Conservation (phyloP, 345 rosid genomes). For the Ailanthus altissimus region DNA sequence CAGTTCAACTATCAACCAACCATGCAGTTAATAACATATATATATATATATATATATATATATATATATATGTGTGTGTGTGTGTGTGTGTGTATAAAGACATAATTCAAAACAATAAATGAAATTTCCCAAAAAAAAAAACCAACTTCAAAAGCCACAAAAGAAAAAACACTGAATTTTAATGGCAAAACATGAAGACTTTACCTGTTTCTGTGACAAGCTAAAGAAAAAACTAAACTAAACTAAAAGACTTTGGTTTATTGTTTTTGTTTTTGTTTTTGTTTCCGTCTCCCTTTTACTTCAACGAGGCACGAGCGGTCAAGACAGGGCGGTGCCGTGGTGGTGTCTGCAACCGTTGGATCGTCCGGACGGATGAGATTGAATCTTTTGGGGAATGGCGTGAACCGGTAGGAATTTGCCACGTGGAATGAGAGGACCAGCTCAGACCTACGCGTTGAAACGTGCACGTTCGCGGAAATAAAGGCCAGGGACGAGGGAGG, state of each 20-base stretch:
- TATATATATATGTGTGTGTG: too few relatives aligned
- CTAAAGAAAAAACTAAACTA: not conserved
- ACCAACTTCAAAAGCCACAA: not conserved
- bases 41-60: too few relatives aligned
- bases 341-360: constrained; percentile 32
- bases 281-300: constrained; percentile 27
- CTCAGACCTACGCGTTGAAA: constrained; percentile 32
- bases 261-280: constrained; percentile 1
- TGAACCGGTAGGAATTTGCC: constrained; percentile 24
- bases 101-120: not conserved
- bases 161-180: constrained; percentile 8
- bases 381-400: not conserved
- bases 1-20: constrained; percentile 25
- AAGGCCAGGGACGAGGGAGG: not conserved
- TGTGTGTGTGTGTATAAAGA: too few relatives aligned
- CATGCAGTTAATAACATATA: constrained; percentile 7
- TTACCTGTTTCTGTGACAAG: constrained; percentile 11
- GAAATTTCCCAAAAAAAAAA: not conserved
- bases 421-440: constrained; percentile 26
- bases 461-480: constrained; percentile 11
- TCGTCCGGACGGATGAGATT: constrained; percentile 45
- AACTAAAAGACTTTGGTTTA: constrained; percentile 21
- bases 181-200: not conserved
- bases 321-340: constrained; percentile 31
- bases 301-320: constrained; percentile 52